A percentile compares a stretch with the other conserved stretches of the same genome.
Conservation (phyloP, 352 stramenopile species). For the Albugo laibachii region DNA sequence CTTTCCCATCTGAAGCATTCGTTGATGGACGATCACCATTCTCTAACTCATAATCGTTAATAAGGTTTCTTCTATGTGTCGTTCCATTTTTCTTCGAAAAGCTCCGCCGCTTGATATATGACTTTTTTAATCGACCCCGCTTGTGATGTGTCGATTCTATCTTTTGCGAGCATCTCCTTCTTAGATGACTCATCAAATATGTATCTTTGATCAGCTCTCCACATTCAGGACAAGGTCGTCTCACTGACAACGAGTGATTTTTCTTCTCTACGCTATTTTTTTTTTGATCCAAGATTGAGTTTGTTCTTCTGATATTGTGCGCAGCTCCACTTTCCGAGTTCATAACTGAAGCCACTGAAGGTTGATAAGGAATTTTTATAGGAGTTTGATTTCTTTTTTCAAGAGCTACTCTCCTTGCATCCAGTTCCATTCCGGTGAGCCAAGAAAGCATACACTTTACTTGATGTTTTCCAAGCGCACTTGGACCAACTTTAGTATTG, state of each 20-base stretch:
- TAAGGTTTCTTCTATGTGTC: not conserved
- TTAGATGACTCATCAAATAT: conserved; percentile 43
- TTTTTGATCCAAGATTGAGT: too few species aligned
- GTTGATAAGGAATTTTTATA: too few species aligned
- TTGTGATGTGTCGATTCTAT: not conserved
- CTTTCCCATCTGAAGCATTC: too few species aligned
- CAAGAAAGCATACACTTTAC: conserved; percentile 35
- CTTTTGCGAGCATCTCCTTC: conserved; percentile 22
- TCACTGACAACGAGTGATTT: conserved; percentile 1
- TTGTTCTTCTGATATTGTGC: too few species aligned
- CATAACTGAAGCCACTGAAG: too few species aligned
- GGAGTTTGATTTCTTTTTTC: not conserved
- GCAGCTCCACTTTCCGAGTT: too few species aligned
- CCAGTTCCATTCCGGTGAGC: conserved; percentile 23
- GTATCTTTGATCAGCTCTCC: conserved; percentile 36
- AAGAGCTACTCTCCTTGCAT: not conserved
- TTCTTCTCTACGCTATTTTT: too few species aligned
- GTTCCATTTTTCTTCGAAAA: too few species aligned
- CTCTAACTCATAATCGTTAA: too few species aligned
- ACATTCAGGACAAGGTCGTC: conserved; percentile 41
- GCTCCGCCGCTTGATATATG: too few species aligned
- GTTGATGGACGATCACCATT: too few species aligned
- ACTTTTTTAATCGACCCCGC: too few species aligned
- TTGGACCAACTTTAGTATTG: conserved; percentile 17
- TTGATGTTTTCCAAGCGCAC: conserved; percentile 27